Evolutionary conservation across 495 filamentous ascomycete genomes (phyloP), one percentile per base, ranked within the genome.

Genomic region (Penicillium mononematosum): DNA sequence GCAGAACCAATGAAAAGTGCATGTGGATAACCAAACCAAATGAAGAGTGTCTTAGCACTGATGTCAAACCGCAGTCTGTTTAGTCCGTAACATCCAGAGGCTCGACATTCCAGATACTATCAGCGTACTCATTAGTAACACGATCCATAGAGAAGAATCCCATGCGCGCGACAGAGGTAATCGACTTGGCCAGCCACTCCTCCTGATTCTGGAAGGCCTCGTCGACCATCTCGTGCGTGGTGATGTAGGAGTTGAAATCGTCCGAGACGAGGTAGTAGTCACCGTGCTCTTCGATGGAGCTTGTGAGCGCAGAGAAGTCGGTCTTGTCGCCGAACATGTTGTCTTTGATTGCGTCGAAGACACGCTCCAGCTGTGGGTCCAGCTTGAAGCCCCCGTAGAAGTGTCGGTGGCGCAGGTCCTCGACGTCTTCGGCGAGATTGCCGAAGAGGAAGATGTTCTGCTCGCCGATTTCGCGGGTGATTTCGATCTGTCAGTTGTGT

Each of bases 371-470:
- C 29, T 87, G 79, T 0, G 85, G 75, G 71, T 98, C 91, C 25
- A 98, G 74, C 16, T 82, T 69, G 78, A 93, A 90, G 49, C 79
- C 66, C 51, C 88, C 88, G 73, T 94, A 98, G 58, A 82, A 85
- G 75, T 98, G 95, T 10, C 83, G 80, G 74, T 98, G 90, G 29
- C 94, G 95, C 43, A 98, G 87, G 29, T 97, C 92, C 64, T 98
- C 94, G 53, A 98, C 95, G 65, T 98, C 89, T 76, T 98, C 95
- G 58, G 94, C 90, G 7, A 98, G 84, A 69, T 92, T 94, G 44
- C 94, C 94, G 66, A 98, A 97, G 68, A 98, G 88, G 84, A 98
- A 98, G 72, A 98, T 98, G 76, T 98, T 97, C 63, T 88, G 83
- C 59, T 97, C 89, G 62, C 91, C 89, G 63, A 97, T 89, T 74